Evolutionary conservation across 225 moss, liverwort and hornwort genomes (phyloP).

Genomic region (Rhytidiadelphus loreus): DNA sequence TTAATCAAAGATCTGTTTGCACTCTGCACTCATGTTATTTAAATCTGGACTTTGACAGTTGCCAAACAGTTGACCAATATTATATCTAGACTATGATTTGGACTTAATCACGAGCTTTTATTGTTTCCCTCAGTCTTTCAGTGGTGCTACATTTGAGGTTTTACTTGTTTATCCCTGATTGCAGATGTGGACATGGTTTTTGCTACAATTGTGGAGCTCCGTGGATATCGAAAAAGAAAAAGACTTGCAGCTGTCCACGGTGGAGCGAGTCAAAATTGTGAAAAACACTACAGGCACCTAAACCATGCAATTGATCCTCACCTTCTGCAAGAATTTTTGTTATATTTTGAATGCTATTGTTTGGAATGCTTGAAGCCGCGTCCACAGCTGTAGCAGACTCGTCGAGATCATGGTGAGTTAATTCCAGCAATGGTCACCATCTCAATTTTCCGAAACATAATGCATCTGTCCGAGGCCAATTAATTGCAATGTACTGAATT

Average conservation of each 20-base stretch:
- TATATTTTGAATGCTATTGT: neutral
- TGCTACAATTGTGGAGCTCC: conserved; percentile 31
- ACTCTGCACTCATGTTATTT: neutral
- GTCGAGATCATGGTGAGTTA: neutral
- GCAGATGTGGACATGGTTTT: conserved; percentile 21
- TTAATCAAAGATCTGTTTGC: neutral
- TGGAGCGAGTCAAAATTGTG: conserved; percentile 6
- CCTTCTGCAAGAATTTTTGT: neutral
- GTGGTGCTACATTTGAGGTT: neutral
- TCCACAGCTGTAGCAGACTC: neutral
- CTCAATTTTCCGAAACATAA: neutral
- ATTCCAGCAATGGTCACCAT: neutral
- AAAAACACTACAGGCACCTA: neutral
- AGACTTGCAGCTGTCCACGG: neutral
- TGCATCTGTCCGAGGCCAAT: neutral
- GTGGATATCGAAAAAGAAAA: neutral
- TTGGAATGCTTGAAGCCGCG: neutral
- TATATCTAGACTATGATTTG: neutral
- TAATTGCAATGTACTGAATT: neutral
- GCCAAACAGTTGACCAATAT: neutral
- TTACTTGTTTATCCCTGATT: neutral
- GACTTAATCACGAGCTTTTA: neutral
- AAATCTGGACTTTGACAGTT: neutral
- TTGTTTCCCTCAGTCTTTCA: neutral
- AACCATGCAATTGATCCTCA: neutral